Percentiles rank a stretch among this genome's conserved stretches.
phyloP scores from a whole-genome alignment of 495 filamentous ascomycete genomes.

The Hypomontagnella monticulosa region DNA sequence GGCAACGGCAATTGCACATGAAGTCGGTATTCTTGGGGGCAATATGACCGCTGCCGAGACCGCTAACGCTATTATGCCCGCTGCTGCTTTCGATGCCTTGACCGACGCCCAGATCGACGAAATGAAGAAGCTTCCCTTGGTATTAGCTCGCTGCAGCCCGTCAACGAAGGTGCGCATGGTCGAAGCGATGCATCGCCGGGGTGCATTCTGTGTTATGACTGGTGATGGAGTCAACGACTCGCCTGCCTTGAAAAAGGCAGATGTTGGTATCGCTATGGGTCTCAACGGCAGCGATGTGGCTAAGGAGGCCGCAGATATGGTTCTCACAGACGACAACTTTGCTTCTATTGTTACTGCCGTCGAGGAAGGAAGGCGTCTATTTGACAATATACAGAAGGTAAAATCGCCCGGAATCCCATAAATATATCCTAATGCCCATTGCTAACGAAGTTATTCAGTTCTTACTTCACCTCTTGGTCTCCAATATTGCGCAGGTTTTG shows the following conservation, averaged over 20 bases:
- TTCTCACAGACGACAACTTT: conserved; percentile 86
- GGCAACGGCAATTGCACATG: conserved; percentile 67
- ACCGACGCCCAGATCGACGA: conserved; percentile 70
- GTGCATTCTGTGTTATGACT: conserved; percentile 78
- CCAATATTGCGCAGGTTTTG: conserved; percentile 67
- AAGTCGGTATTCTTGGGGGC: conserved; percentile 54
- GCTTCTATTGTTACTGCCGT: conserved; percentile 77
- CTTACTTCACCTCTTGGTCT: conserved; percentile 66
- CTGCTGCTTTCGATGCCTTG: conserved; percentile 73
- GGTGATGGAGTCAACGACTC: conserved; percentile 91
- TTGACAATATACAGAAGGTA: conserved; percentile 75
- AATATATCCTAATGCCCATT: neutral
- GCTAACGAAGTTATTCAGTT: conserved; percentile 52
- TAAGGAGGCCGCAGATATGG: conserved; percentile 85
- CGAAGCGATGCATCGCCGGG: conserved; percentile 72
- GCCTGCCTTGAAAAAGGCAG: conserved; percentile 80
- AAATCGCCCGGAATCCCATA: conserved; percentile 16
- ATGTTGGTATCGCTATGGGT: conserved; percentile 89
- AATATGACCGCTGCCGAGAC: conserved; percentile 52
- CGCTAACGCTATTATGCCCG: conserved; percentile 61
- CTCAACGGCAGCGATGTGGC: conserved; percentile 81
- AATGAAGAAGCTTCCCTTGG: conserved; percentile 71
- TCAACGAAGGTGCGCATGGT: conserved; percentile 83
- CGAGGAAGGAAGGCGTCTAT: conserved; percentile 69
- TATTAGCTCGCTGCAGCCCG: conserved; percentile 76